Percentiles rank a stretch among this genome's conserved stretches.
phyloP scores from a whole-genome alignment of 2,329 filamentous ascomycete genomes.

The Tolypocladium ophioglossoides region DNA sequence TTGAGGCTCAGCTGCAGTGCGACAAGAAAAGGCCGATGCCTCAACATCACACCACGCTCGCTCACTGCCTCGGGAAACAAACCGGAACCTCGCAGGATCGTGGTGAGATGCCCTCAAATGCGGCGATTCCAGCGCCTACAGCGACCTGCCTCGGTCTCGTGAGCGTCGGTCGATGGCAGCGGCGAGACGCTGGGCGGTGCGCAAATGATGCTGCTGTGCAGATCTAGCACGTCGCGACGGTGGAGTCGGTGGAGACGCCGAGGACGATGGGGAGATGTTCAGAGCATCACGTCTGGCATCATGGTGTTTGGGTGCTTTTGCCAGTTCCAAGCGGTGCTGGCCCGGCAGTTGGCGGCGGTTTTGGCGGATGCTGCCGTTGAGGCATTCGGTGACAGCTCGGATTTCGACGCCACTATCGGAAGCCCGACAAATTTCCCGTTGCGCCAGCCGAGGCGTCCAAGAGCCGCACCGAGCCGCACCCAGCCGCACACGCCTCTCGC shows the following conservation, averaged over 20 bases:
- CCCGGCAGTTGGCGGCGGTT: not conserved
- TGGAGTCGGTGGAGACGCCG: not conserved
- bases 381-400: not conserved
- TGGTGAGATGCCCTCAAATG: not conserved
- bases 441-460: not conserved
- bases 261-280: not conserved
- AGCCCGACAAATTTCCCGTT: not conserved
- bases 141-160: not conserved
- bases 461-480: not conserved
- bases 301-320: not conserved
- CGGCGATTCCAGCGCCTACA: not conserved
- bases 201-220: constrained; percentile 7
- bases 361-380: not conserved
- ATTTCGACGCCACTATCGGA: not conserved
- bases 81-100: not conserved
- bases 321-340: not conserved
- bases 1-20: not conserved
- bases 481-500: too few relatives aligned
- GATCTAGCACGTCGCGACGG: not conserved
- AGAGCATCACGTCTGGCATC: not conserved
- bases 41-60: not conserved
- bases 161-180: not conserved
- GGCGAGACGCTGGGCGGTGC: not conserved
- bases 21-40: not conserved
- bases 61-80: not conserved